Evolutionary conservation across 306 rosid genomes (phyloP), one percentile per base, ranked within the genome.

Genomic region (Fagus crenata): DNA sequence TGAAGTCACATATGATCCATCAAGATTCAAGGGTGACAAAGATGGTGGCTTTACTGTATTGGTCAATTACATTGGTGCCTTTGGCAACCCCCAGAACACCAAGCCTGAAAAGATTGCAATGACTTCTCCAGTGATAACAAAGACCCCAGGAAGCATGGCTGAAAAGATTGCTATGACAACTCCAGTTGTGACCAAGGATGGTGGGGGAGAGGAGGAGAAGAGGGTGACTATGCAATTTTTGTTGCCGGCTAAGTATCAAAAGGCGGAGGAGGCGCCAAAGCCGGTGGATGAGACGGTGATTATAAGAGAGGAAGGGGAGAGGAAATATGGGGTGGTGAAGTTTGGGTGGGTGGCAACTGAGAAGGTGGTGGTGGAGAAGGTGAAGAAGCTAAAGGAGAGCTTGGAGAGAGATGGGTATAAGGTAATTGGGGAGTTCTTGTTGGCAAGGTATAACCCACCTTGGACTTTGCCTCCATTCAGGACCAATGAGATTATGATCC

Each of bases 361-460:
- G 49, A 36, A 63, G 1, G 92, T 86, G 76, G 97, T 95, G 81
- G 83, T 33, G 55, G 85, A 86, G 80, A 90, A 87, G 82, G 91
- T 88, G 67, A 89, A 87, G 87, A 89, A 70, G 76, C 83, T 95
- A 32, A 92, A 74, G 81, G 32, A 8, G 84, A 53, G 82, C 36
- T 82, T 95, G 89, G 93, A 92, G 86, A 89, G 78, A 75, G 98
- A 95, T 86, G 97, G 97, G 74, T 74, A 71, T 64, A 90, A 90
- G 87, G 81, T 89, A 4, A 17, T 68, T 65, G 98, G 96, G 17
- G 92, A 95, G 70, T 84, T 71, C 71, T 59, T 87, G 85, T 63
- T 95, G 90, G 98, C 87, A 0, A 95, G 98, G 90, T 92, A 89
- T 54, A 95, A 92, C 49, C 98, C 98, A 1, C 98, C 97, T 17